These are phyloP conservation scores for Macrocybe sp. DNA, from an alignment of 1,284 basidiomycete species.

Conservation along the genomic window DNA sequence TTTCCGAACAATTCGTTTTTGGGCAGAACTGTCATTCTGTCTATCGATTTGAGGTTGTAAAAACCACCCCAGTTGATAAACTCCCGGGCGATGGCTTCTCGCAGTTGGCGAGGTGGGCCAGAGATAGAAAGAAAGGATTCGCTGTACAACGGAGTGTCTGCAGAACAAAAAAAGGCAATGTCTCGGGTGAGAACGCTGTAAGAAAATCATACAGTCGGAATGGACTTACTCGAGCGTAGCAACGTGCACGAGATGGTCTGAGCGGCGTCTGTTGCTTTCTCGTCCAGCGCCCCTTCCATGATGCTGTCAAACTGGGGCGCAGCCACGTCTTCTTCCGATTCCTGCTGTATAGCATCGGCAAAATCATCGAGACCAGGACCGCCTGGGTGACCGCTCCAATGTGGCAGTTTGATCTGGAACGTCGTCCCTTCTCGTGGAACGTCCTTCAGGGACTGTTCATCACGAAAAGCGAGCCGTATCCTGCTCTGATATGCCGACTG, in stretches of 20 bases:
- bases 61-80: constrained; percentile 34
- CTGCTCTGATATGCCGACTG: constrained; percentile 33
- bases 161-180: neutral
- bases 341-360: constrained; percentile 15
- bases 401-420: constrained; percentile 20
- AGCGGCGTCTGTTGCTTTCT: constrained; percentile 2
- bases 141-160: constrained; percentile 1
- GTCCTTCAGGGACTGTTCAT: constrained; percentile 31
- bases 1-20: constrained; percentile 17
- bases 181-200: neutral
- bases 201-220: neutral
- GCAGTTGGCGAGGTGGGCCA: neutral
- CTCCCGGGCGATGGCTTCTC: neutral
- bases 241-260: constrained; percentile 21
- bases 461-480: constrained; percentile 39
- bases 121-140: neutral
- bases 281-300: constrained; percentile 10
- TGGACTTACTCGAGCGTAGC: constrained; percentile 18
- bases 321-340: constrained; percentile 8
- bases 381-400: constrained; percentile 16
- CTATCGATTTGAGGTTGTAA: constrained; percentile 22
- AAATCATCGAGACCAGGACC: constrained; percentile 31
- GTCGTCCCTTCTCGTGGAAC: constrained; percentile 22
- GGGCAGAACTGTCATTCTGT: constrained; percentile 12
- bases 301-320: constrained; percentile 8